These are phyloP conservation scores for Andrographis paniculata DNA, from an alignment of 305 asterid species.

Conservation along the genomic window DNA sequence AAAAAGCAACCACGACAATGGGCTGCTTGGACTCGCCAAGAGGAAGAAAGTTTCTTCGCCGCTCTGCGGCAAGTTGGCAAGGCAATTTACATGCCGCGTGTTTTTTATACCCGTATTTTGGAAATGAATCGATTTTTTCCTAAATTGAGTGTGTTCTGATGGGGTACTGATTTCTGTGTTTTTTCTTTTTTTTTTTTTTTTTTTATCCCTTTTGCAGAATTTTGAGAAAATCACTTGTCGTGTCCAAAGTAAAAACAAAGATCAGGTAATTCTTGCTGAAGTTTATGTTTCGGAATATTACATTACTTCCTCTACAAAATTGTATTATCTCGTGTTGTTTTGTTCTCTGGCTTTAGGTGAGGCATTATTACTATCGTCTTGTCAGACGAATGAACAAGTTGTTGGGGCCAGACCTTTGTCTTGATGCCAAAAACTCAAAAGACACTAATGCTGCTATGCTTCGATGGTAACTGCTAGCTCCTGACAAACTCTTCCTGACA, in stretches of 20 bases:
- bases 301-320: constrained; percentile 4
- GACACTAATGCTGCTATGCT: constrained; percentile 98
- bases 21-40: constrained; percentile 99
- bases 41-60: constrained; percentile 90
- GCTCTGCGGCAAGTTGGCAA: constrained; percentile 98
- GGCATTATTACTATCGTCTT: constrained; percentile 96
- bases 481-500: constrained; percentile 7
- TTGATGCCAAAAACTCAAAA: constrained; percentile 92
- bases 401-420: constrained; percentile 87
- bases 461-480: constrained; percentile 57
- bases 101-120: constrained; percentile 11
- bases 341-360: constrained; percentile 47
- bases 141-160: constrained; percentile 23
- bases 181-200: constrained; percentile 5
- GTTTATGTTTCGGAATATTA: constrained; percentile 11
- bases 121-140: constrained; percentile 7
- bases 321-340: constrained; percentile 15
- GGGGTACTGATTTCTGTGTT: neutral
- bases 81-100: constrained; percentile 41
- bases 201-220: constrained; percentile 40
- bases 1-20: constrained; percentile 89
- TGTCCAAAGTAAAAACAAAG: constrained; percentile 96
- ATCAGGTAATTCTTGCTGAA: constrained; percentile 52
- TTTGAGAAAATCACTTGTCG: constrained; percentile 89
- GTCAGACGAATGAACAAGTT: constrained; percentile 98